phyloP scores from a whole-genome alignment of 139 green algal genomes.

The Ulvella scutata region DNA sequence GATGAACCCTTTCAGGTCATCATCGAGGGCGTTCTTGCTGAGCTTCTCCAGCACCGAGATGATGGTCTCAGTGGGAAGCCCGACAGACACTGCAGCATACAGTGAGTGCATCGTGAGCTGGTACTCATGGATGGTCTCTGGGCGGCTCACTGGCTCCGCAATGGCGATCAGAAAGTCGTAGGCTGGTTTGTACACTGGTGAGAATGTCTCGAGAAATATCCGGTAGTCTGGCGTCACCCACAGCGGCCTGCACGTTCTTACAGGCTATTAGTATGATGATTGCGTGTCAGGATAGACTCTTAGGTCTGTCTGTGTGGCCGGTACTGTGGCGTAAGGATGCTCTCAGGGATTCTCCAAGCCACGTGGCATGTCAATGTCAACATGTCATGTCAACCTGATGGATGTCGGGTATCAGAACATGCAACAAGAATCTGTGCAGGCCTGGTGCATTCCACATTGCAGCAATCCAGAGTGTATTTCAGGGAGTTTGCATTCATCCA shows the following conservation, averaged over 20 bases:
- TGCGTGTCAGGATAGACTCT: neutral
- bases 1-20: slow-evolving; percentile 70
- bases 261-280: neutral
- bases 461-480: no score
- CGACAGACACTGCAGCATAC: slow-evolving; percentile 93
- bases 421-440: no score
- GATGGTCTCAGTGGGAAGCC: slow-evolving; percentile 83
- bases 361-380: no score
- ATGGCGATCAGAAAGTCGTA: slow-evolving; percentile 98
- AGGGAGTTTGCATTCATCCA: no score
- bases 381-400: no score
- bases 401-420: no score
- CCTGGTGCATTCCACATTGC: no score
- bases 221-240: slow-evolving; percentile 90
- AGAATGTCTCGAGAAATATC: slow-evolving; percentile 96
- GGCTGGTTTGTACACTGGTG: slow-evolving; percentile 82
- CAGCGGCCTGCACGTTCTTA: slow-evolving; percentile 45
- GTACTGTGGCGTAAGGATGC: neutral
- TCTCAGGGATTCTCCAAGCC: neutral
- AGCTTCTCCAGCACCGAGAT: slow-evolving; percentile 57
- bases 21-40: slow-evolving; percentile 44
- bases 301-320: neutral
- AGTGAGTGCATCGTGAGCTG: slow-evolving; percentile 86
- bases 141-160: slow-evolving; percentile 82
- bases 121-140: slow-evolving; percentile 89